Base-by-base conservation (phyloP, 176 grass and related monocot genomes). In the Dendrocalamus sinicus region DNA sequence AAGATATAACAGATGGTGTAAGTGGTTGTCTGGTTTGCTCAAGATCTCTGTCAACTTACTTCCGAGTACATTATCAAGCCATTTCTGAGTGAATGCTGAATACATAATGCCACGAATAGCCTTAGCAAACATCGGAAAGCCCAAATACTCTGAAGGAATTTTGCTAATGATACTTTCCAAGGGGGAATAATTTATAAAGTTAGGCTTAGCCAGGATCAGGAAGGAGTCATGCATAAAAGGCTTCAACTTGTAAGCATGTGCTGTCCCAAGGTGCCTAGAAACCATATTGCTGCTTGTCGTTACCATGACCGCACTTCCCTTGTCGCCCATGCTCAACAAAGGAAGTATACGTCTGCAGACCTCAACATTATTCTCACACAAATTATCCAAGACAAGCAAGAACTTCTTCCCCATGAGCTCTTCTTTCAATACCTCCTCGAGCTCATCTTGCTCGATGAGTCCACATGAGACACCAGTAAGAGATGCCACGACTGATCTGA, bases 301-400 rank as follows among this genome's bases (percentile, higher is more conserved):
- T 20, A 86, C 59, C 37, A 90, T 57, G 20, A 90, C 47, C 12
- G 48, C 80, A 78, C 86, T 86, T 75, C 68, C 58, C 32, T 63
- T 70, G 19, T 66, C 71, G 4, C 69, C 67, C 0, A 75, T 6
- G 3, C 48, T 69, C 30, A 86, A 55, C 48, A 90, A 57, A 5
- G 39, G 12, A 3, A 46, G 10, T 24, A 90, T 28, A 24, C 46
- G 9, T 23, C 48, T 46, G 76, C 76, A 90, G 28, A 64, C 45
- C 7, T 60, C 59, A 48, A 50, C 69, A 66, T 73, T 70, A 48
- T 77, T 66, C 26, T 76, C 73, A 39, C 58, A 54, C 17, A 86
- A 66, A 79, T 90, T 30, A 76, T 86, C 88, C 70, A 86, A 43
- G 13, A 90, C 67, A 81, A 86, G 83, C 47, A 90, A 70, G 3